A percentile compares a stretch with the other conserved stretches of the same genome.
Evolutionary conservation across 257 asterid genomes (phyloP).

Genomic region (Mentha longifolia): DNA sequence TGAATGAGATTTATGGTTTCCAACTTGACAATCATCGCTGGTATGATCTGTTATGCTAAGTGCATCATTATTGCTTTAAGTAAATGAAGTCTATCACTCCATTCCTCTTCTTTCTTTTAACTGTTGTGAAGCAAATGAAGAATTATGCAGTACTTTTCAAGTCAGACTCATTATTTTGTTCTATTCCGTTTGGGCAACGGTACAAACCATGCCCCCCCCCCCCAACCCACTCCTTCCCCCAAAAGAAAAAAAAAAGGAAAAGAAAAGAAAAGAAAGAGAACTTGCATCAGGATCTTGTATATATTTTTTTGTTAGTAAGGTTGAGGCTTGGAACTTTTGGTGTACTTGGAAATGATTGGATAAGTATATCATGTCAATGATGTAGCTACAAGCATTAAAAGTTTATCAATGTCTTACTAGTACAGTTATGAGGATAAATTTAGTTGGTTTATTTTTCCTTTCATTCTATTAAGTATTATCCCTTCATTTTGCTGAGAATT

Average conservation of each 20-base stretch:
- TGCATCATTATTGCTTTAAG: constrained; percentile 12
- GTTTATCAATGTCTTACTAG: background rate
- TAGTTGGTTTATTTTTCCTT: background rate
- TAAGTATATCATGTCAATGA: background rate
- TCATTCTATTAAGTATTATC: constrained; percentile 18
- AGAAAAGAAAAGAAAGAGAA: too few species aligned
- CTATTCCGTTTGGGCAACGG: too few species aligned
- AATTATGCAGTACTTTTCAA: background rate
- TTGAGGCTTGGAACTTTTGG: background rate
- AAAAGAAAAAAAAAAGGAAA: too few species aligned
- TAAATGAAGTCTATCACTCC: background rate
- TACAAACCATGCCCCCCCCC: too few species aligned
- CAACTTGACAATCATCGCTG: constrained; percentile 94
- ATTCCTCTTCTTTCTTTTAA: too few species aligned
- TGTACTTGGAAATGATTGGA: constrained; percentile 10
- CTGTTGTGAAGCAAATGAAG: background rate
- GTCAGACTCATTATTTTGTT: too few species aligned
- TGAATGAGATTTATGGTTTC: constrained; percentile 96
- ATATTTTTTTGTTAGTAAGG: background rate
- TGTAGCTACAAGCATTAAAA: background rate
- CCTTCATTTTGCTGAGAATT: constrained; percentile 19
- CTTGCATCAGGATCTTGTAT: constrained; percentile 1
- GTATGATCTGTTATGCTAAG: constrained; percentile 45
- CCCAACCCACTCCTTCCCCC: too few species aligned
- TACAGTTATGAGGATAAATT: background rate